phyloP scores from a whole-genome alignment of 1,284 basidiomycete genomes.

The Trametes pubescens region DNA sequence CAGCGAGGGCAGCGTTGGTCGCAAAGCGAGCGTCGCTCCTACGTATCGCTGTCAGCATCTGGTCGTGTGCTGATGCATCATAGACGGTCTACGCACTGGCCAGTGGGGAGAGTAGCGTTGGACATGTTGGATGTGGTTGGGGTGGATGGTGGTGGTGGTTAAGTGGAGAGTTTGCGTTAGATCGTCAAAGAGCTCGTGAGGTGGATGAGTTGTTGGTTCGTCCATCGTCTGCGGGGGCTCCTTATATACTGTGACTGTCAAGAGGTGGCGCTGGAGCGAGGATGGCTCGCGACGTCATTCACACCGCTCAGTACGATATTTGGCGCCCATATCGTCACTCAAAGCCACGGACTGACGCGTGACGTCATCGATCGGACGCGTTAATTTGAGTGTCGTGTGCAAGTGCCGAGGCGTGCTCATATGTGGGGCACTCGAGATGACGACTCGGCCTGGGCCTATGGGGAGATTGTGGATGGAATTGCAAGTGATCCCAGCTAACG shows the following conservation, averaged over 20 bases:
- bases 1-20: slow-evolving; percentile 59
- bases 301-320: slow-evolving; percentile 4
- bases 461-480: background rate
- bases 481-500: background rate
- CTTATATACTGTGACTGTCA: slow-evolving; percentile 13
- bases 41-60: background rate
- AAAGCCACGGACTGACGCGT: background rate
- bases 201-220: slow-evolving; percentile 2
- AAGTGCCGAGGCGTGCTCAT: background rate
- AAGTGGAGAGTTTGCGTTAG: slow-evolving; percentile 2
- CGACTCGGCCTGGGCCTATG: background rate
- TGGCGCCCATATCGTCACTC: slow-evolving; percentile 19
- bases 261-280: slow-evolving; percentile 19
- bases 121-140: slow-evolving; percentile 28
- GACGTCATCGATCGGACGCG: slow-evolving; percentile 15
- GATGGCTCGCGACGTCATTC: slow-evolving; percentile 24
- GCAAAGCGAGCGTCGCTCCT: slow-evolving; percentile 48
- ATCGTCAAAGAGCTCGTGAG: slow-evolving; percentile 11
- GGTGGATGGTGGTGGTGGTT: slow-evolving; percentile 9
- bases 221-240: background rate
- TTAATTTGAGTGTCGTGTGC: background rate
- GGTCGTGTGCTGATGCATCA: background rate
- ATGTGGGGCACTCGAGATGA: background rate
- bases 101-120: slow-evolving; percentile 33
- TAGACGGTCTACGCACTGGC: slow-evolving; percentile 20